A percentile compares a stretch with the other conserved stretches of the same genome.
Conservation (phyloP, 1,139 yeast species). For the Blastobotrys capitulatus region DNA sequence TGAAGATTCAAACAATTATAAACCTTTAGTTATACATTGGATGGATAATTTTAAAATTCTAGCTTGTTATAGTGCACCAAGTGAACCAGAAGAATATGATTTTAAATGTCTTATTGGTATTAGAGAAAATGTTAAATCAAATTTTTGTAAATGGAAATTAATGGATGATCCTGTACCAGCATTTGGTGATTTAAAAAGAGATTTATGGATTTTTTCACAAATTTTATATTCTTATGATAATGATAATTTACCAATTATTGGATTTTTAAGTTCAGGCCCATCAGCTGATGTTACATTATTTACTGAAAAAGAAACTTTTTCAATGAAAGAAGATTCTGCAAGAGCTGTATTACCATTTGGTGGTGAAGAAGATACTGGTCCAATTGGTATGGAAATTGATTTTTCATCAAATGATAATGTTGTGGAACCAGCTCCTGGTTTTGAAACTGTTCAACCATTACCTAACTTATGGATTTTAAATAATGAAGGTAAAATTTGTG, state of each 20-base stretch:
- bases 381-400: slow-evolving; percentile 66
- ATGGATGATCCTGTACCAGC: slow-evolving; percentile 54
- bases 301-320: slow-evolving; percentile 33
- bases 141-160: slow-evolving; percentile 21
- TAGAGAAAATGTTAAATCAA: neutral
- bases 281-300: slow-evolving; percentile 55
- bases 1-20: slow-evolving; percentile 16
- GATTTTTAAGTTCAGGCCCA: slow-evolving; percentile 52
- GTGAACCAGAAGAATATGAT: slow-evolving; percentile 11
- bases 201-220: slow-evolving; percentile 44
- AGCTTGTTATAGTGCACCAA: neutral
- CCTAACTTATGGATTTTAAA: slow-evolving; percentile 63
- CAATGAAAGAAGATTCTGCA: slow-evolving; percentile 58
- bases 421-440: slow-evolving; percentile 50
- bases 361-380: slow-evolving; percentile 62
- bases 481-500: slow-evolving; percentile 53
- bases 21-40: slow-evolving; percentile 5
- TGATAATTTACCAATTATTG: slow-evolving; percentile 30
- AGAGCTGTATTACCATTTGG: slow-evolving; percentile 70
- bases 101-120: slow-evolving; percentile 6
- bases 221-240: slow-evolving; percentile 43
- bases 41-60: slow-evolving; percentile 1
- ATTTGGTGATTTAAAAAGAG: slow-evolving; percentile 49
- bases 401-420: slow-evolving; percentile 42
- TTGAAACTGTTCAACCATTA: slow-evolving; percentile 48